phyloP scores from a whole-genome alignment of 2,329 filamentous ascomycete species.

The Diaporthe sp. region DNA sequence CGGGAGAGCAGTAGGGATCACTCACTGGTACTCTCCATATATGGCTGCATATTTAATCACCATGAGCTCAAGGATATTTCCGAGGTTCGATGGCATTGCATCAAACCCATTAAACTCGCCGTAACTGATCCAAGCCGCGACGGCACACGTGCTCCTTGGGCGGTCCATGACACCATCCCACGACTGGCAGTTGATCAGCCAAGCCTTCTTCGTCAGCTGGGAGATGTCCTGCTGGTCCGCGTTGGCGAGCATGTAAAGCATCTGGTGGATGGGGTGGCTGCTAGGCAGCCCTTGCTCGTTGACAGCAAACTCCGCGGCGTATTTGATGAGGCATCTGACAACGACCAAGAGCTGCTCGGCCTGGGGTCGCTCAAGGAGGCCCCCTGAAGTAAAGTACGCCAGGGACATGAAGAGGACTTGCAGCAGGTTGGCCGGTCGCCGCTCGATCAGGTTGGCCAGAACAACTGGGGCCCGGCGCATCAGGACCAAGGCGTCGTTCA shows the following conservation, averaged over 20 bases:
- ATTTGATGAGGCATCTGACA: neutral
- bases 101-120: constrained; percentile 19
- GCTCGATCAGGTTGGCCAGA: neutral
- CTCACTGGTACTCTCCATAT: constrained; percentile 33
- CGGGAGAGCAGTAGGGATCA: neutral
- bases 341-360: neutral
- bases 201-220: constrained; percentile 17
- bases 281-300: neutral
- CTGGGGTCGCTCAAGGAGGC: neutral
- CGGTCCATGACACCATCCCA: constrained; percentile 33
- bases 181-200: constrained; percentile 30
- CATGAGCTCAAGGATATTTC: constrained; percentile 1
- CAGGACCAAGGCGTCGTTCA: neutral
- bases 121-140: constrained; percentile 31
- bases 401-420: constrained; percentile 13
- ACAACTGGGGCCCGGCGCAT: neutral
- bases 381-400: neutral
- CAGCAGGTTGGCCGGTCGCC: neutral
- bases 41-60: neutral
- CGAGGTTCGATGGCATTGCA: constrained; percentile 18
- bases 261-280: constrained; percentile 25
- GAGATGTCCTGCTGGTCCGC: constrained; percentile 33
- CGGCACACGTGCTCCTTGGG: constrained; percentile 21
- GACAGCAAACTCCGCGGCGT: neutral
- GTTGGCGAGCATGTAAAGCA: constrained; percentile 19